These are phyloP conservation scores for Cucurbita ficifolia DNA, from an alignment of 306 rosid species.

Conservation along the genomic window DNA sequence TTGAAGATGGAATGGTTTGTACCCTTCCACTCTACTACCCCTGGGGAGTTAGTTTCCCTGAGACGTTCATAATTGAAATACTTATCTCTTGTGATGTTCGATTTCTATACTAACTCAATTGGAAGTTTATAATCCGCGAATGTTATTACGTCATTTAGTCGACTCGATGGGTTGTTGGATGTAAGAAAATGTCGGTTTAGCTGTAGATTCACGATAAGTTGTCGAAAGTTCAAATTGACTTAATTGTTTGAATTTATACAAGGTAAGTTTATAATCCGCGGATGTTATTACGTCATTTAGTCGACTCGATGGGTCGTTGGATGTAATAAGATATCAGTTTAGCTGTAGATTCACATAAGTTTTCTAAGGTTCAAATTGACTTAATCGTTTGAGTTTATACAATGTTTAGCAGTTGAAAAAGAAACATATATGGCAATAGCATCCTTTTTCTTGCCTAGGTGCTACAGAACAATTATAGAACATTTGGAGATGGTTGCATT, in stretches of 20 bases:
- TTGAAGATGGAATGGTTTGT: slow-evolving; percentile 99
- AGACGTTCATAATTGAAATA: background rate
- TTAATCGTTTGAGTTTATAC: background rate
- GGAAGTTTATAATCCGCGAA: background rate
- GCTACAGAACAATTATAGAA: background rate
- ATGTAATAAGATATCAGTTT: background rate
- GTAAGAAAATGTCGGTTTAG: background rate
- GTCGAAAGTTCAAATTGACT: background rate
- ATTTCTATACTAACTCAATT: background rate
- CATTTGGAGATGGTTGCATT: background rate
- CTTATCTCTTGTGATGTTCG: background rate
- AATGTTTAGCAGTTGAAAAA: background rate
- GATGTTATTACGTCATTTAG: background rate
- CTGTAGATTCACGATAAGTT: background rate
- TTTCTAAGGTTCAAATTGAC: background rate
- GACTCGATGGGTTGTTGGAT: background rate
- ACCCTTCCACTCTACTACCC: slow-evolving; percentile 59
- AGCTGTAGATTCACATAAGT: background rate
- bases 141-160: background rate
- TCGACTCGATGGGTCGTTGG: background rate
- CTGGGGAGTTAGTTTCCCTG: background rate
- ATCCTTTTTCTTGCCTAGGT: background rate
- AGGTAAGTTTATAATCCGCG: background rate
- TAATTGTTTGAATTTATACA: background rate
- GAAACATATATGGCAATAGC: background rate